These are phyloP conservation scores for Vigna unguiculata DNA, from an alignment of 306 rosid species.

Conservation along the genomic window DNA sequence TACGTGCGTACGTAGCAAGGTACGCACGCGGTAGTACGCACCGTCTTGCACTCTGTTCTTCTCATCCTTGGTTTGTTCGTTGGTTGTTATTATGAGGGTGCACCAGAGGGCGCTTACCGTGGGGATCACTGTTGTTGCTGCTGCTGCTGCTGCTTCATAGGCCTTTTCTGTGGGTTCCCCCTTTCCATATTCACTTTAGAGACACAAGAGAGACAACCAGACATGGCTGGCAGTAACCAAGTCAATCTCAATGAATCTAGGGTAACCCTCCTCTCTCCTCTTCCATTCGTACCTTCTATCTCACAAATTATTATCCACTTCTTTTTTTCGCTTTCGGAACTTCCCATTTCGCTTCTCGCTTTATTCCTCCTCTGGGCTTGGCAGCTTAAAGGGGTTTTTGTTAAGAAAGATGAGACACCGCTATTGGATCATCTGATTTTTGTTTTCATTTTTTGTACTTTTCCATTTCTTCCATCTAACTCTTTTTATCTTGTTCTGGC, in stretches of 20 bases:
- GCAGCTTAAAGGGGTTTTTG: conserved; percentile 23
- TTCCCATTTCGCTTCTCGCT: neutral
- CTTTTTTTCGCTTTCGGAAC: neutral
- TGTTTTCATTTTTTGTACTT: conserved; percentile 21
- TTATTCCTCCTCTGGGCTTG: conserved; percentile 19
- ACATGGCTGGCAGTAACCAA: conserved; percentile 72
- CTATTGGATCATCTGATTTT: neutral
- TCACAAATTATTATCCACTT: neutral
- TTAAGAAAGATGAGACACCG: conserved; percentile 2
- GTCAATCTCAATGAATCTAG: conserved; percentile 79
- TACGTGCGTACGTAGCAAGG: neutral
- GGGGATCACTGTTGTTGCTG: conserved; percentile 36
- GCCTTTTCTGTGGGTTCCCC: conserved; percentile 24
- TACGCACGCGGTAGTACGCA: neutral
- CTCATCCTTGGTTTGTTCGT: neutral
- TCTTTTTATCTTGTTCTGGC: conserved; percentile 56
- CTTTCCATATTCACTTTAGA: conserved; percentile 32
- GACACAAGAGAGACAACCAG: conserved; percentile 9
- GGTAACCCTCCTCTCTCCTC: conserved; percentile 49
- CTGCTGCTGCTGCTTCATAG: conserved; percentile 34
- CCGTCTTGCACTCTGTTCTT: neutral
- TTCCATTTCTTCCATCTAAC: conserved; percentile 40
- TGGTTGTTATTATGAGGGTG: conserved; percentile 37
- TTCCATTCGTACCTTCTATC: conserved; percentile 14
- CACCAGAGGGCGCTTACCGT: conserved; percentile 36